Percentiles rank a stretch among this genome's conserved stretches.
phyloP scores from a whole-genome alignment of 2,329 filamentous ascomycete species.

The Trichocomaceae sp. region DNA sequence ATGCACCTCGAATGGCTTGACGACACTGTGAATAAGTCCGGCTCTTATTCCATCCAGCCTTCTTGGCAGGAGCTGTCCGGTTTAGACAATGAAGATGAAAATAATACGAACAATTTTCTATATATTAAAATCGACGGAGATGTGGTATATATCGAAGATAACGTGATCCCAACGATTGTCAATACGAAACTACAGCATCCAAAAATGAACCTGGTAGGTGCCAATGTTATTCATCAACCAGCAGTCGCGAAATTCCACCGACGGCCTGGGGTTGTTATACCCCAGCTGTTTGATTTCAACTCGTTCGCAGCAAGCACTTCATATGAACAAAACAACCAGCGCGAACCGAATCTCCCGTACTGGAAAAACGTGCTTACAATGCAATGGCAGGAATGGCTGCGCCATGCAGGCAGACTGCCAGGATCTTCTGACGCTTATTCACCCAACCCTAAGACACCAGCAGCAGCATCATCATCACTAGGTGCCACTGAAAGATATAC shows the following conservation, averaged over 20 bases:
- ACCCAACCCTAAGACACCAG: not conserved
- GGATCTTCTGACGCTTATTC: slow-evolving; percentile 34
- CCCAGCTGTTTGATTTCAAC: slow-evolving; percentile 47
- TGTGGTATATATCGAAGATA: slow-evolving; percentile 37
- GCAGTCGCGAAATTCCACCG: slow-evolving; percentile 50
- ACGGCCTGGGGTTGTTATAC: slow-evolving; percentile 47
- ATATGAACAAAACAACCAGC: slow-evolving; percentile 24
- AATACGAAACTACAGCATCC: slow-evolving; percentile 48
- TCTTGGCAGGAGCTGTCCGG: not conserved
- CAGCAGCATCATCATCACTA: slow-evolving; percentile 17
- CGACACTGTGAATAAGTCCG: slow-evolving; percentile 23
- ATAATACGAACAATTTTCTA: slow-evolving; percentile 19
- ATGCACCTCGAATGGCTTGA: slow-evolving; percentile 33
- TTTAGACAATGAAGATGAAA: slow-evolving; percentile 3
- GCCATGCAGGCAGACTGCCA: slow-evolving; percentile 20
- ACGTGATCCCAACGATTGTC: slow-evolving; percentile 48
- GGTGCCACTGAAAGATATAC: slow-evolving; percentile 40
- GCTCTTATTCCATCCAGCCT: slow-evolving; percentile 22
- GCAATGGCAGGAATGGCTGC: slow-evolving; percentile 22
- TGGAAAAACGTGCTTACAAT: slow-evolving; percentile 30
- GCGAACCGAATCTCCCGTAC: slow-evolving; percentile 26
- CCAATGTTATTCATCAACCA: slow-evolving; percentile 53
- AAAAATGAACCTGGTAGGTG: slow-evolving; percentile 47
- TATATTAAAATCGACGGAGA: slow-evolving; percentile 43
- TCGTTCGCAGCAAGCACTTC: slow-evolving; percentile 15